Evolutionary conservation across 2,329 filamentous ascomycete species (phyloP).

Genomic region (Stagonosporopsis vannaccii): DNA sequence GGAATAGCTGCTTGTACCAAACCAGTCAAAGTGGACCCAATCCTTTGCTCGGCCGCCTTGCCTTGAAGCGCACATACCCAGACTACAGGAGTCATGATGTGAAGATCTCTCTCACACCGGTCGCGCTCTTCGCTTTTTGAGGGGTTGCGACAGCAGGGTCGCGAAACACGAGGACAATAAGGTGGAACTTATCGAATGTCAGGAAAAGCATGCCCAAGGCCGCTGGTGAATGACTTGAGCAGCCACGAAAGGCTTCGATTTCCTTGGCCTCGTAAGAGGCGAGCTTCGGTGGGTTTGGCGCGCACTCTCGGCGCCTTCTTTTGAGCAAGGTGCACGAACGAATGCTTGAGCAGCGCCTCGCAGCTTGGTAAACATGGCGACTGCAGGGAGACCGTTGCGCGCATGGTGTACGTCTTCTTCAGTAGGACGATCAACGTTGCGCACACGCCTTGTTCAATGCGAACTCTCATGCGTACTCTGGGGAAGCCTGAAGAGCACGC

Average conservation of each 20-base stretch:
- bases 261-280: constrained; percentile 38
- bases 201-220: constrained; percentile 43
- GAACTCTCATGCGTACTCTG: not conserved
- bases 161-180: not conserved
- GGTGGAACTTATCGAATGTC: constrained; percentile 17
- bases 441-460: not conserved
- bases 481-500: constrained; percentile 2
- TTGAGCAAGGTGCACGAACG: constrained; percentile 18
- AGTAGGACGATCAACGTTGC: not conserved
- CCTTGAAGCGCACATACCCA: not conserved
- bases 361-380: constrained; percentile 27
- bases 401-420: not conserved
- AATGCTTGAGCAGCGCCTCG: constrained; percentile 36
- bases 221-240: constrained; percentile 39
- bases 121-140: not conserved
- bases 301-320: constrained; percentile 34
- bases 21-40: not conserved
- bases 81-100: not conserved
- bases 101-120: constrained; percentile 8
- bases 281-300: constrained; percentile 33
- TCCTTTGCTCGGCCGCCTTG: constrained; percentile 6
- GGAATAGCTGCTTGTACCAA: constrained; percentile 1
- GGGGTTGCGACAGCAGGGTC: not conserved
- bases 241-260: constrained; percentile 31
- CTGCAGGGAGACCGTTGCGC: not conserved